These are phyloP conservation scores for Penicillium egyptiacum DNA, from an alignment of 495 filamentous ascomycete genomes.

Conservation along the genomic window DNA sequence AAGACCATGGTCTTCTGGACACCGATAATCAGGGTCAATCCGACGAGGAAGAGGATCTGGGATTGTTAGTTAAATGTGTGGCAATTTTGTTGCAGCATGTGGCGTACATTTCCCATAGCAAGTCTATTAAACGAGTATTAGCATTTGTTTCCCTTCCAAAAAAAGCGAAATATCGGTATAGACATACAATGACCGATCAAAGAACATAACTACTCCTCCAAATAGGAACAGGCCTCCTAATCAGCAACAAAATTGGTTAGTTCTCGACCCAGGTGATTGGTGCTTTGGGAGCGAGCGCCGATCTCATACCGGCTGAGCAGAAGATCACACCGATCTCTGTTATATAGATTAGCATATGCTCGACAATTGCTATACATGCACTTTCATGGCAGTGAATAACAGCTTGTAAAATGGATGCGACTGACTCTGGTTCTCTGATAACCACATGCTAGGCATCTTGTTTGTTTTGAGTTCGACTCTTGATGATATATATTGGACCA, in stretches of 20 bases:
- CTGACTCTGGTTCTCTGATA: slow-evolving; percentile 93
- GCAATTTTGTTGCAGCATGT: neutral
- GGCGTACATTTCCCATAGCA: slow-evolving; percentile 80
- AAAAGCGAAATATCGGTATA: neutral
- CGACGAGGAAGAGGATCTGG: slow-evolving; percentile 94
- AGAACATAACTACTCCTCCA: slow-evolving; percentile 92
- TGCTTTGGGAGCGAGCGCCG: neutral
- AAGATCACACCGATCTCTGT: slow-evolving; percentile 93
- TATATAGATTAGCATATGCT: slow-evolving; percentile 2
- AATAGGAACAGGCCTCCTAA: slow-evolving; percentile 89
- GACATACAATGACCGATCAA: slow-evolving; percentile 86
- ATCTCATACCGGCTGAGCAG: slow-evolving; percentile 85
- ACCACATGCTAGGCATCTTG: slow-evolving; percentile 79
- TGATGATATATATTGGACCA: neutral
- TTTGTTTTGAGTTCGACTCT: neutral
- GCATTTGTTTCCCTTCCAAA: neutral
- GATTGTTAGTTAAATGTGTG: slow-evolving; percentile 22
- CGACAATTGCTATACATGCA: neutral
- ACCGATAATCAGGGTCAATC: slow-evolving; percentile 94
- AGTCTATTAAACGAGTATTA: slow-evolving; percentile 49
- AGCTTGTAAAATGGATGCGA: slow-evolving; percentile 15
- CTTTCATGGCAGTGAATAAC: neutral
- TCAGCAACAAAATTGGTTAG: slow-evolving; percentile 3
- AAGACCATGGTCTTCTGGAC: slow-evolving; percentile 84
- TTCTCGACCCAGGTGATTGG: neutral